A percentile compares a stretch with the other conserved stretches of the same genome.
These are phyloP conservation scores for Sporothrix dimorphospora DNA, from an alignment of 2,329 filamentous ascomycete species.

Conservation along the genomic window DNA sequence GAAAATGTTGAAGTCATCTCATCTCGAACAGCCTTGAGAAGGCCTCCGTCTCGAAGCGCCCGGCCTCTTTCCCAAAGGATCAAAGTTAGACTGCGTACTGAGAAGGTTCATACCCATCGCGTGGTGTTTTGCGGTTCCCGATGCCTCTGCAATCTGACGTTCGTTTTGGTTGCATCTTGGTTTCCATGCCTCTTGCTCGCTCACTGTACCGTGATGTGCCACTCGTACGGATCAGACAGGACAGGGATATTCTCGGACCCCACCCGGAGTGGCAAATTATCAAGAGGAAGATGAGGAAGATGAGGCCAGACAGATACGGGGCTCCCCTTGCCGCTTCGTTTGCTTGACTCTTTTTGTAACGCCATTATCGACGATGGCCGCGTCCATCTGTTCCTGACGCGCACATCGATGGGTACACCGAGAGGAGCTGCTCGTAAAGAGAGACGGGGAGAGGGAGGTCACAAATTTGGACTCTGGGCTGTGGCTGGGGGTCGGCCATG, in stretches of 20 bases:
- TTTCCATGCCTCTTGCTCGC: constrained; percentile 11
- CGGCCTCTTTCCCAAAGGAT: constrained; percentile 2
- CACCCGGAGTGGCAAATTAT: constrained; percentile 13
- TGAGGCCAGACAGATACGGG: background rate
- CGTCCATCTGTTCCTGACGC: background rate
- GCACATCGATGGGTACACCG: background rate
- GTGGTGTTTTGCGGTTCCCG: background rate
- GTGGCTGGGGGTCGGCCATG: constrained; percentile 14
- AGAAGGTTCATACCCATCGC: background rate
- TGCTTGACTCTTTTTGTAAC: background rate
- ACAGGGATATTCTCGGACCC: background rate
- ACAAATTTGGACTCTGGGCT: constrained; percentile 2
- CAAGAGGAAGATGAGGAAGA: background rate
- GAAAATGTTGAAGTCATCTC: constrained; percentile 11
- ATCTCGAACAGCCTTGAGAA: background rate
- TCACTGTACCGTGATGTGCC: background rate
- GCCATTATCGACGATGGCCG: background rate
- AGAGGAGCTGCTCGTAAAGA: constrained; percentile 23
- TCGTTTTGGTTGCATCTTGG: constrained; percentile 1
- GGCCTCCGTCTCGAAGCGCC: constrained; percentile 28
- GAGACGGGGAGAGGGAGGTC: background rate
- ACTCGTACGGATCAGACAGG: background rate
- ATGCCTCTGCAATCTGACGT: background rate
- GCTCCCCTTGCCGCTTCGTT: background rate
- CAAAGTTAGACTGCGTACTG: constrained; percentile 5